phyloP scores from a whole-genome alignment of 306 rosid genomes.

The Vigna trinervia region DNA sequence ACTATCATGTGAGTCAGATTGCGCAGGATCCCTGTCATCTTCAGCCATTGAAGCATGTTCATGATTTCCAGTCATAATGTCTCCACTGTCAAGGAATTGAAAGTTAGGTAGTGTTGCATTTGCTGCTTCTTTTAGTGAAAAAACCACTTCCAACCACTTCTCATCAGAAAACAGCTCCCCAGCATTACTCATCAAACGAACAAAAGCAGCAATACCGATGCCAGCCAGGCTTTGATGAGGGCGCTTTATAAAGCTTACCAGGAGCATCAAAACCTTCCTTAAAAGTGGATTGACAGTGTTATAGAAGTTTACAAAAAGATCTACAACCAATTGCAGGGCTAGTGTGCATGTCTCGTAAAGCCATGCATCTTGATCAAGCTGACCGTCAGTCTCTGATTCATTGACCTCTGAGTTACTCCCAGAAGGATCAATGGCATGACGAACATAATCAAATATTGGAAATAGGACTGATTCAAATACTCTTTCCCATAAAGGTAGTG shows the following conservation, averaged over 20 bases:
- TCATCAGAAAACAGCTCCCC: constrained; percentile 93
- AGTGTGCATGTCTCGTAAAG: constrained; percentile 97
- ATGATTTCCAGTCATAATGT: constrained; percentile 45
- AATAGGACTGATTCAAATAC: constrained; percentile 95
- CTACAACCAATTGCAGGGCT: constrained; percentile 97
- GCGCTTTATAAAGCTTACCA: constrained; percentile 91
- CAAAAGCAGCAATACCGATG: constrained; percentile 98
- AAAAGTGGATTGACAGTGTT: constrained; percentile 87
- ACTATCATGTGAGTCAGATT: constrained; percentile 61
- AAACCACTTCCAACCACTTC: constrained; percentile 96
- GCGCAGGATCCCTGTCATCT: constrained; percentile 57
- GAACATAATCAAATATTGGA: constrained; percentile 97
- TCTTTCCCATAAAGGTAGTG: constrained; percentile 93
- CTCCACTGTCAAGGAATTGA: constrained; percentile 63
- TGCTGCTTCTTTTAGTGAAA: constrained; percentile 85
- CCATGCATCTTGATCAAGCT: constrained; percentile 99
- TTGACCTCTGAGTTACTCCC: constrained; percentile 66
- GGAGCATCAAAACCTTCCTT: constrained; percentile 89
- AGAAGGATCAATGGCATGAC: constrained; percentile 98
- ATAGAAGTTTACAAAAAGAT: constrained; percentile 96
- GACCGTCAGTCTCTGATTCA: constrained; percentile 61
- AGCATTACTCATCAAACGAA: constrained; percentile 97
- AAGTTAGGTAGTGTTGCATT: constrained; percentile 89
- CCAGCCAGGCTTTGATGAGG: constrained; percentile 99
- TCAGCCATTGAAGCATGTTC: constrained; percentile 55